Evolutionary conservation across 352 stramenopile species (phyloP), one percentile per base, ranked within the genome.

Genomic region (Globisporangium yorkense): DNA sequence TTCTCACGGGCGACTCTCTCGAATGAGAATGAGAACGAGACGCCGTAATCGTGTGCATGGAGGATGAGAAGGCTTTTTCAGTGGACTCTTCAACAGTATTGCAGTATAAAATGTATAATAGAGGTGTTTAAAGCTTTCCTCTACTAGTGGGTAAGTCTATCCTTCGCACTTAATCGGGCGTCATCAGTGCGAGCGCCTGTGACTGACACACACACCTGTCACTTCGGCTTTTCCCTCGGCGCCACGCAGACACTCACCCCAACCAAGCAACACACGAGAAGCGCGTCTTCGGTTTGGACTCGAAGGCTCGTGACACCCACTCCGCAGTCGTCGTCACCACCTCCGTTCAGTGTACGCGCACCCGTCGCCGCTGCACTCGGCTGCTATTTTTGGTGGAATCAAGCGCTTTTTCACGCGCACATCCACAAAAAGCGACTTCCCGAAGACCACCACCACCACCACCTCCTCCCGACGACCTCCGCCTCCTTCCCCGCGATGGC

Each of bases 401-500:
- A 16, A 10, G 16, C 39, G 16, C 39, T 10, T 13, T 10, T 16
- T 43, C 39, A 13, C 39, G 10, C 39, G 39, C 39, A 43, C 4
- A 10, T 18, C 39, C 12, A 51, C 46, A 24, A 10, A 43, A 54
- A 54, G 29, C 24, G 27, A 56, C 50, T 49, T 29, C 20, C 15
- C 48, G n/a, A 43, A 43, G 39, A 43, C 12, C 39, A 43, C 39
- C 39, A 43, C 33, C 9, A 13, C 35, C 7, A 16, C 35, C 12
- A 3, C 35, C 35, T 16, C 35, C 35, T 41, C 35, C 35, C 3
- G 24, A 27, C 24, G 24, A 27, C 35, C 35, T 12, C 35, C 35
- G 10, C 37, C 37, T 18, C 37, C 37, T 43, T 6, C 13, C 1
- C 37, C 13, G 10, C 18, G 5, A 65, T 66, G 60, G 54, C 60